Evolutionary conservation across 805 yeast genomes (phyloP), one percentile per base, ranked within the genome.

Genomic region (Wickerhamomyces canadensis): DNA sequence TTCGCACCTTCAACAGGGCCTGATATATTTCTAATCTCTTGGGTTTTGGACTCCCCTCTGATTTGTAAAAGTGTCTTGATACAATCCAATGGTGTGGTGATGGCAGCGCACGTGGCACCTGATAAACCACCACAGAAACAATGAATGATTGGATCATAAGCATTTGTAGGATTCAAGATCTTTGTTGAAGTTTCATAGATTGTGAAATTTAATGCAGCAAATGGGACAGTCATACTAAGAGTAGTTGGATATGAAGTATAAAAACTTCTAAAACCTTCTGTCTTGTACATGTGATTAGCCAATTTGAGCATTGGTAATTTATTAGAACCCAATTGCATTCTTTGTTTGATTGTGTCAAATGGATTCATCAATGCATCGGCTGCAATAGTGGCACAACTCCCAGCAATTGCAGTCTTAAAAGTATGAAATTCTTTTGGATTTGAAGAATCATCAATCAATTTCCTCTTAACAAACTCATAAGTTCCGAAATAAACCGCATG

Each of bases 321-420:
- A 30, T 40, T 40, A 29, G 61, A 45, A 11, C 58, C 57, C 27
- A 74, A 52, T 62, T 91, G 98, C 95, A 91, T 88, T 62, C 98
- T 74, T 65, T 91, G 98, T 59, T 91, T 91, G 40, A 93, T 67
- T 19, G 91, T 94, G 55, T 91, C 98, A 54, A 91, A 91, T 22
- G 98, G 98, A 45, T 93, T 91, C 98, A 91, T 91, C 48, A 93
- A 69, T 2, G 96, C 96, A 61, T 91, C 98, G 4, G 91, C 80
- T 2, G 93, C 84, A n/a, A 78, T 77, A 4, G 97, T 91, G 14
- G 96, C 98, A 9, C 84, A 80, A 10, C 88, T 83, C 44, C 98
- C 98, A 12, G 96, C 89, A 18, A 79, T 53, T 15, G 95, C 82
- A 5, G 96, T 91, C 47, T 85, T 81, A 26, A 84, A 51, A 16